Percentiles rank a stretch among this genome's conserved stretches.
Evolutionary conservation across 2,329 filamentous ascomycete genomes (phyloP).

Genomic region (Akanthomyces dipterigenus): DNA sequence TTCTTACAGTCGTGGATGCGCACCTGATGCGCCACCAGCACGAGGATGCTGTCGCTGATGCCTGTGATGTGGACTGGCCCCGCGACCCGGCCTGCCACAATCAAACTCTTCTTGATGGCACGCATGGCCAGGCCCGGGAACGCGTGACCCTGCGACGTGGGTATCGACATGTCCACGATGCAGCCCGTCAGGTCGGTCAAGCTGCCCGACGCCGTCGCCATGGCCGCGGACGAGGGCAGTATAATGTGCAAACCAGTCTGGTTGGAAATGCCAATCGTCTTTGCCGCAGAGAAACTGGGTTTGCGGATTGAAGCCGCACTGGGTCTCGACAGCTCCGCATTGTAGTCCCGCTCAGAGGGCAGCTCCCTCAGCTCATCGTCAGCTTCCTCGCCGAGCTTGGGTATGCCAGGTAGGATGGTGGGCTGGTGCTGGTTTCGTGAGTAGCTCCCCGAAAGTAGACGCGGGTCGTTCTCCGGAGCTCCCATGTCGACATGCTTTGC

Average conservation of each 20-base stretch:
- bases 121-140: slow-evolving; percentile 66
- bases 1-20: slow-evolving; percentile 82
- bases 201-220: slow-evolving; percentile 66
- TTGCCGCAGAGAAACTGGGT: slow-evolving; percentile 56
- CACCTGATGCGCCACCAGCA: slow-evolving; percentile 79
- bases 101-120: slow-evolving; percentile 60
- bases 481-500: slow-evolving; percentile 35
- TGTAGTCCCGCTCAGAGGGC: slow-evolving; percentile 39
- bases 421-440: slow-evolving; percentile 21
- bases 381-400: slow-evolving; percentile 15
- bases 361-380: slow-evolving; percentile 17
- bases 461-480: slow-evolving; percentile 36
- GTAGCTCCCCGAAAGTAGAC: slow-evolving; percentile 31
- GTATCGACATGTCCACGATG: slow-evolving; percentile 73
- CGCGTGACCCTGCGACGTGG: slow-evolving; percentile 47
- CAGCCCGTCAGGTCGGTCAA: slow-evolving; percentile 63
- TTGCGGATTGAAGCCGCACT: slow-evolving; percentile 41
- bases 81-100: slow-evolving; percentile 70
- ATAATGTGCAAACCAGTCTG: slow-evolving; percentile 68
- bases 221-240: slow-evolving; percentile 62
- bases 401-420: not conserved
- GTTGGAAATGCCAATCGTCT: slow-evolving; percentile 57
- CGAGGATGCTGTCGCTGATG: slow-evolving; percentile 63
- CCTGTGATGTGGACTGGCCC: slow-evolving; percentile 80
- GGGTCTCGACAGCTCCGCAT: slow-evolving; percentile 44